Evolutionary conservation across 169 alveolate species (phyloP).

Genomic region (Cryptosporidium canis): DNA sequence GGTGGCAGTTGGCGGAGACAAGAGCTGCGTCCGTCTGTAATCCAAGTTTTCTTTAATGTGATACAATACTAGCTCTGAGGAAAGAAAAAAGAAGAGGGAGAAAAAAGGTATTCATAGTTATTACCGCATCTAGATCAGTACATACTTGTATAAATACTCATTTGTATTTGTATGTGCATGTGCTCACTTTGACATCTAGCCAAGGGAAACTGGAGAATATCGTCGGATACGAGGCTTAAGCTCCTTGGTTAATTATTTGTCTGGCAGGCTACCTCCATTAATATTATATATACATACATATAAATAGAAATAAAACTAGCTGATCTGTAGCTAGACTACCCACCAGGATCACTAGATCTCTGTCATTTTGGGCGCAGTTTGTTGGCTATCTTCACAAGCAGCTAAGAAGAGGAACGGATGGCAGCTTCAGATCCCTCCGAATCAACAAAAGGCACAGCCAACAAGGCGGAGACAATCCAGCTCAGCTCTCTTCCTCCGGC

Average conservation of each 20-base stretch:
- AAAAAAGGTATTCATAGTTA: neutral
- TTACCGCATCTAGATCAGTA: too few relatives aligned
- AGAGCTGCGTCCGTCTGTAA: neutral
- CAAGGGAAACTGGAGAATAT: too few relatives aligned
- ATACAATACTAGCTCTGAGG: neutral
- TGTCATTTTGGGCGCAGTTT: neutral
- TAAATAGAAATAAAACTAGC: too few relatives aligned
- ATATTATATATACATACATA: too few relatives aligned
- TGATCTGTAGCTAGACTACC: neutral
- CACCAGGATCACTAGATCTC: neutral
- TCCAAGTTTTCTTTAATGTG: neutral
- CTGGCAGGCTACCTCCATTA: too few relatives aligned
- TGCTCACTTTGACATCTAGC: too few relatives aligned
- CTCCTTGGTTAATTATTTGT: too few relatives aligned
- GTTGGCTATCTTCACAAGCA: neutral
- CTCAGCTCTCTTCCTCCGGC: slow-evolving; percentile 68
- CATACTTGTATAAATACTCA: neutral
- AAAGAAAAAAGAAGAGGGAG: neutral
- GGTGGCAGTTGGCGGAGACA: neutral
- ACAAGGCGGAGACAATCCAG: slow-evolving; percentile 26
- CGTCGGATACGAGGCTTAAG: too few relatives aligned
- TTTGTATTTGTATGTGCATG: neutral
- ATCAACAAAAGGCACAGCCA: neutral
- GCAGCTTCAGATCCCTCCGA: neutral
- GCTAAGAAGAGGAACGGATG: neutral